Conservation (phyloP, 192 early-diverging fungal genomes). For the Podochytrium sp. region DNA sequence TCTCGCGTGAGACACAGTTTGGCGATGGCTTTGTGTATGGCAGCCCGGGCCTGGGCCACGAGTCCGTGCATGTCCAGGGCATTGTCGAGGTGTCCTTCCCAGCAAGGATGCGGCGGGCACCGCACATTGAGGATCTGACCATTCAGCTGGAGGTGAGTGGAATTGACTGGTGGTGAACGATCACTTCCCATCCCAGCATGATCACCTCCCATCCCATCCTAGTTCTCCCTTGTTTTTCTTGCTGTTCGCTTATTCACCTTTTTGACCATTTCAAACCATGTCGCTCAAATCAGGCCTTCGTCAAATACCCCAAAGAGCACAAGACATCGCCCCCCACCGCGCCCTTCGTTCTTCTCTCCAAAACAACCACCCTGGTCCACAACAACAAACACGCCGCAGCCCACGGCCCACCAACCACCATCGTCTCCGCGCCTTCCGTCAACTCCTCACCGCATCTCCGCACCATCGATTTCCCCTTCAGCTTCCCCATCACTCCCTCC, state of each 20-base stretch:
- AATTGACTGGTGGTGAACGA: background rate
- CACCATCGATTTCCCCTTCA: conserved; percentile 8
- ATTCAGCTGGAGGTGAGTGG: background rate
- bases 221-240: background rate
- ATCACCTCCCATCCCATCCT: background rate
- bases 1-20: background rate
- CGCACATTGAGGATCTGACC: background rate
- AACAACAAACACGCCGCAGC: background rate
- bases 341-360: background rate
- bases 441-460: background rate
- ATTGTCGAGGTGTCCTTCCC: conserved; percentile 5
- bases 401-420: background rate
- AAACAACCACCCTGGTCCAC: background rate
- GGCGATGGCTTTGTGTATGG: conserved; percentile 1
- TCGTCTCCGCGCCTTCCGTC: background rate
- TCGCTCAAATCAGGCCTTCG: background rate
- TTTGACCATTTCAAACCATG: background rate
- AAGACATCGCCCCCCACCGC: background rate
- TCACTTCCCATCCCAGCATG: background rate
- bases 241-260: background rate
- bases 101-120: background rate
- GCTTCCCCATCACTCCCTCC: background rate
- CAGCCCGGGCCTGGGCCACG: background rate
- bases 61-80: background rate
- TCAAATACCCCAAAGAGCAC: background rate